Evolutionary conservation across 2,329 filamentous ascomycete species (phyloP), one percentile per base, ranked within the genome.

Genomic region (Dactylellina leptospora): DNA sequence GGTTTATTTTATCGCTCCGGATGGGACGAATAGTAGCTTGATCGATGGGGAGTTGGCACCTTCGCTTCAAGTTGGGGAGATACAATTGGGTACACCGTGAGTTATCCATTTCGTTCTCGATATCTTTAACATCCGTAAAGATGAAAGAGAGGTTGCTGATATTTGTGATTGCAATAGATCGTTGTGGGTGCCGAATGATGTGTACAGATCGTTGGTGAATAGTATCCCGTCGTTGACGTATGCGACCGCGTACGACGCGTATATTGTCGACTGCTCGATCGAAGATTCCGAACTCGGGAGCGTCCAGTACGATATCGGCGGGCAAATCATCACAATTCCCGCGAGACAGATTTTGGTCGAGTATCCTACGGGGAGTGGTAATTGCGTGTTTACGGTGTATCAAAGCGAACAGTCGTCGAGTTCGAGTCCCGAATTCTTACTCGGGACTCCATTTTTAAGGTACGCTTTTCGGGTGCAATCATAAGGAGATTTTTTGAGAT

Each of bases 41-140:
- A 59, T 36, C 10, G 38, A 53, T 42, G 6, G 20, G 11, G 18
- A 18, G 16, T 25, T 47, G 1, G 23, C 48, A 18, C 6, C n/a
- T 10, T 16, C 53, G 4, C 22, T 28, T 11, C 11, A 54, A 9
- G 40, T 72, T 22, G 68, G 45, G n/a, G 68, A 72, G 23, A 58
- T 72, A 23, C 68, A 72, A 20, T 36, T 72, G 4, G 68, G 68
- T 5, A 72, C 68, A 1, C 68, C 68, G 68, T 72, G 40, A 47
- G 59, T 51, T 42, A n/a, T 10, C 4, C 30, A 2, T 36, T 36
- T 36, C n/a, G 10, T n/a, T 40, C 18, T 36, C n/a, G 30, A 36
- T 5, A 33, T 33, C 5, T 33, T 33, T 33, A 5, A 42, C 28
- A 11, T 33, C 5, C 16, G 33, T 3, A 13, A n/a, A 38, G 28